Base-by-base conservation (phyloP, 495 filamentous ascomycete genomes). In the Astrocystis sublimbata region DNA sequence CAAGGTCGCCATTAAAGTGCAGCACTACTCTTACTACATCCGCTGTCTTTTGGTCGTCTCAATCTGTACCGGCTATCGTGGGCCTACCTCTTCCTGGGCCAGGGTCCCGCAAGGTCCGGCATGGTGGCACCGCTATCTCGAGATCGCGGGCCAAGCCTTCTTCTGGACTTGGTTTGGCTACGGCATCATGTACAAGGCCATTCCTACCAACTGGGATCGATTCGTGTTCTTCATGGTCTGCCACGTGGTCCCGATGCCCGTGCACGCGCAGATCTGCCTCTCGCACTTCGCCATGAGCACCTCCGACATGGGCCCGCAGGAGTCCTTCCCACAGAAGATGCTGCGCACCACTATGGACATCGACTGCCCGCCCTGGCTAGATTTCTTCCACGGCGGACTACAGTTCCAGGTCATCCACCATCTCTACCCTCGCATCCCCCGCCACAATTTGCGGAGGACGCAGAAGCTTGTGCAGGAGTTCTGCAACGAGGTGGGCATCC, bases 101-200 rank as follows among this genome's bases (percentile, higher is more conserved):
- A 88, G 59, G 91, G 90, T 0, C 94, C 93, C 1, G 81, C 92
- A 91, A 62, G 94, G 94, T 1, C 83, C 85, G 21, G 93, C 93
- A 5, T 88, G 89, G 81, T 97, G 91, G 91, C 90, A 94, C 71
- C 83, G 92, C 24, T 96, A 88, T 83, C 78, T 96, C 43, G 94
- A 98, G 73, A 76, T 96, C 19, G 76, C 73, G 1, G 94, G 94
- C 0, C 87, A 96, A 67, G 64, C 90, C 15, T 89, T 96, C 74
- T 98, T 98, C 76, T 97, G 92, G 92, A 83, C 79, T 52, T 97
- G 94, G 94, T 98, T 90, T 75, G 92, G 91, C 54, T 98, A 98
- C 68, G 80, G 84, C 10, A 74, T 97, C 19, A 50, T 97, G 55
- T 97, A 97, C 74, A 81, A 85, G 62, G 80, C 80, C 17, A 84